phyloP scores from a whole-genome alignment of 192 early-diverging fungal genomes.

The Backusella circina region DNA sequence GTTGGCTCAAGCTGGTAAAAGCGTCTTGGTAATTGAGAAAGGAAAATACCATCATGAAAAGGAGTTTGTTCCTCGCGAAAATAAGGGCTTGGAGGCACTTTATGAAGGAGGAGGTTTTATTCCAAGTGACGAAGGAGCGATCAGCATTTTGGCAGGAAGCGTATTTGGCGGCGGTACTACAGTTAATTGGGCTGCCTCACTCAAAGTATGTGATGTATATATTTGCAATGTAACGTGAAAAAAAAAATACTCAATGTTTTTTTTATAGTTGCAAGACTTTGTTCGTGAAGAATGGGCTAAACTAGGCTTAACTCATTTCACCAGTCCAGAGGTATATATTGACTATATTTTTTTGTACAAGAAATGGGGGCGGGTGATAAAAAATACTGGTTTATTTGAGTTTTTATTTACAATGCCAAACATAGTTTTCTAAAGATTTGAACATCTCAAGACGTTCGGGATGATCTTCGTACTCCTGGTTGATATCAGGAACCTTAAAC shows the following conservation, averaged over 20 bases:
- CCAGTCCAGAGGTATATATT: constrained; percentile 25
- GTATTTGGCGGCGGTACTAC: constrained; percentile 76
- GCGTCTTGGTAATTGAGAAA: constrained; percentile 71
- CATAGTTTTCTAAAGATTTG: constrained; percentile 25
- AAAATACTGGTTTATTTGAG: no score
- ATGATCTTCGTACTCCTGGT: background rate
- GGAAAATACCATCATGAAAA: constrained; percentile 51
- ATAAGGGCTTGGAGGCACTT: constrained; percentile 42
- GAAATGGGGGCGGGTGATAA: no score
- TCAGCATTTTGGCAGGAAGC: constrained; percentile 54
- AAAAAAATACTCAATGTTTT: no score
- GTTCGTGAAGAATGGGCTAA: constrained; percentile 71
- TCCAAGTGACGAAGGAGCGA: constrained; percentile 44
- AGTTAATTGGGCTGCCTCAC: constrained; percentile 61
- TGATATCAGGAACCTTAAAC: constrained; percentile 44
- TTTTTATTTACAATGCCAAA: constrained; percentile 63
- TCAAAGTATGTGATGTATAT: constrained; percentile 50
- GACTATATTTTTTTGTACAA: no score
- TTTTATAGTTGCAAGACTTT: constrained; percentile 44
- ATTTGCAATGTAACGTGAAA: no score
- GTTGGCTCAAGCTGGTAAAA: constrained; percentile 59
- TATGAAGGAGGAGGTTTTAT: constrained; percentile 54
- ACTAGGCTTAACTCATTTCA: constrained; percentile 54
- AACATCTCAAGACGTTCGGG: background rate
- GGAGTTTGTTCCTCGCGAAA: constrained; percentile 50